These are phyloP conservation scores for Penicillium dipodomyicola DNA, from an alignment of 495 filamentous ascomycete species.

Conservation along the genomic window DNA sequence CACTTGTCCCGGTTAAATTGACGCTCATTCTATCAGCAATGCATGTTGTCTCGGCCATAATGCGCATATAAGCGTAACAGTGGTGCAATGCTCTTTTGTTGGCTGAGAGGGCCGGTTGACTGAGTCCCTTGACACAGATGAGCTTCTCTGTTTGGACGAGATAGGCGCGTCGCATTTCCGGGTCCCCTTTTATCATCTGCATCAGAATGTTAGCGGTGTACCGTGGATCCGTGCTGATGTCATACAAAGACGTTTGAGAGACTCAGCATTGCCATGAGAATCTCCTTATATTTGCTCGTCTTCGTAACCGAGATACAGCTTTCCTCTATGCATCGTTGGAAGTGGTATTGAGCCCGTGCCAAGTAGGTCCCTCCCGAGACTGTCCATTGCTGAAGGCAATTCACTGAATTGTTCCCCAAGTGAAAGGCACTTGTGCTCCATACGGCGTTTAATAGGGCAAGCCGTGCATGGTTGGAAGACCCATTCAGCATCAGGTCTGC, in stretches of 20 bases:
- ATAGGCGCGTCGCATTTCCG: conserved; percentile 13
- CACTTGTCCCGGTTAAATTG: neutral
- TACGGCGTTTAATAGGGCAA: conserved; percentile 20
- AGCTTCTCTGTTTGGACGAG: conserved; percentile 22
- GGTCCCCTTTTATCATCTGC: conserved; percentile 25
- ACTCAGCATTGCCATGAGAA: conserved; percentile 22
- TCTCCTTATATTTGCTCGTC: conserved; percentile 25
- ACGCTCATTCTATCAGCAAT: conserved; percentile 6
- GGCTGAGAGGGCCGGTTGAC: conserved; percentile 13
- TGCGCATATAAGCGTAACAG: conserved; percentile 29
- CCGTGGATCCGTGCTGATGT: neutral
- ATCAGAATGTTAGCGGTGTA: neutral
- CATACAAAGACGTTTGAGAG: conserved; percentile 26
- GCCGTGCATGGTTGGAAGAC: conserved; percentile 6
- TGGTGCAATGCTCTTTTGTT: conserved; percentile 25
- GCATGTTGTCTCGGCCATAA: conserved; percentile 28
- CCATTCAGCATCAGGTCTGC: conserved; percentile 15
- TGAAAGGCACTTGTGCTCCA: conserved; percentile 23
- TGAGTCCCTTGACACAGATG: conserved; percentile 20
- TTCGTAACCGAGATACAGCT: conserved; percentile 1
- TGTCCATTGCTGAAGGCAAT: conserved; percentile 7
- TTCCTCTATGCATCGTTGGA: conserved; percentile 17
- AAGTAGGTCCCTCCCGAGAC: conserved; percentile 7
- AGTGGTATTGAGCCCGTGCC: conserved; percentile 12
- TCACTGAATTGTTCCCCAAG: conserved; percentile 8